These are phyloP conservation scores for Aspergillus baeticus DNA, from an alignment of 495 filamentous ascomycete species.

Conservation along the genomic window DNA sequence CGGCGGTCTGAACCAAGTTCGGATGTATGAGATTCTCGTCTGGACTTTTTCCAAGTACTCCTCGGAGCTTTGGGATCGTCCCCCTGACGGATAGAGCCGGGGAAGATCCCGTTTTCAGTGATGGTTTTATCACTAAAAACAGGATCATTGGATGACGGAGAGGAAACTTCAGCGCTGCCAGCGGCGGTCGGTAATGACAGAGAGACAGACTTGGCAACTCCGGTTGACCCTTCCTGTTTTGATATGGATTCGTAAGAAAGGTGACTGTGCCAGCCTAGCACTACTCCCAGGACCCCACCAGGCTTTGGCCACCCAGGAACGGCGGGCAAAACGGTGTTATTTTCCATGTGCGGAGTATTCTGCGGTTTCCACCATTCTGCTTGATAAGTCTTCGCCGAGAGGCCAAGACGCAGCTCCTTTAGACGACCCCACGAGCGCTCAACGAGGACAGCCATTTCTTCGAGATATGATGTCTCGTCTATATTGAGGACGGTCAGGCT, in stretches of 20 bases:
- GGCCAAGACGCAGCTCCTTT: constrained; percentile 76
- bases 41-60: not conserved
- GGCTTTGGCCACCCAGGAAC: constrained; percentile 40
- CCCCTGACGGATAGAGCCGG: too few species aligned
- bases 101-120: not conserved
- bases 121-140: not conserved
- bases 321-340: constrained; percentile 19
- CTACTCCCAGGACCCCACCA: constrained; percentile 57
- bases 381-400: constrained; percentile 58
- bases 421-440: constrained; percentile 67
- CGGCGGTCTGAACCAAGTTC: constrained; percentile 14
- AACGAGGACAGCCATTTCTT: constrained; percentile 84
- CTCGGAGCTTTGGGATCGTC: constrained; percentile 7
- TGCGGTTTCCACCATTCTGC: constrained; percentile 58
- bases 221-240: not conserved
- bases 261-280: constrained; percentile 14
- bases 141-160: too few species aligned
- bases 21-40: not conserved
- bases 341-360: constrained; percentile 26
- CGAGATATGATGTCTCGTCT: constrained; percentile 82
- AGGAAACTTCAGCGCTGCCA: too few species aligned
- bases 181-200: too few species aligned
- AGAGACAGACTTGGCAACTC: not conserved
- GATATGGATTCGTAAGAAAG: not conserved
- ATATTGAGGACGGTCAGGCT: constrained; percentile 85